Conservation (phyloP, 106 monocot species). For the Iris macrosiphon region DNA sequence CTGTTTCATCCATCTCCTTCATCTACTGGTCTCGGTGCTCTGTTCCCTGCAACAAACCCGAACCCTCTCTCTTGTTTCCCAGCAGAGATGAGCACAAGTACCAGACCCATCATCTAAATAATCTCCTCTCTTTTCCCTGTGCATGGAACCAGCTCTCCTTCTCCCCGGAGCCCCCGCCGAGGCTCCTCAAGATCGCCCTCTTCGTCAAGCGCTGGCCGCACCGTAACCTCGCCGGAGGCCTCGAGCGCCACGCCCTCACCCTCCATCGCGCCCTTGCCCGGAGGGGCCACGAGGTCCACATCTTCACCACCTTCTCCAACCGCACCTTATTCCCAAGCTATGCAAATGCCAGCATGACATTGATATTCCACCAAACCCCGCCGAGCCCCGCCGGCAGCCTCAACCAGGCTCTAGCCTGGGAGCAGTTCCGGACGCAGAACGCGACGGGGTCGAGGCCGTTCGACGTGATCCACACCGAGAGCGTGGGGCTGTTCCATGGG, state of each 20-base stretch:
- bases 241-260: constrained; percentile 79
- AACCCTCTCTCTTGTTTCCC: not conserved
- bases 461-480: constrained; percentile 73
- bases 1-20: constrained; percentile 43
- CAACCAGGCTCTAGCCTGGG: constrained; percentile 66
- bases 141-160: constrained; percentile 69
- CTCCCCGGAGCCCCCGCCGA: constrained; percentile 39
- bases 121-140: constrained; percentile 50
- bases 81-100: not conserved
- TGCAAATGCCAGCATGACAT: not conserved
- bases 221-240: constrained; percentile 56
- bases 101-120: constrained; percentile 16
- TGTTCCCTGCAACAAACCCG: constrained; percentile 6
- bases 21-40: constrained; percentile 42
- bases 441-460: constrained; percentile 28
- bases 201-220: constrained; percentile 83
- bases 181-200: constrained; percentile 63
- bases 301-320: constrained; percentile 57
- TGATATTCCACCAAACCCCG: constrained; percentile 47
- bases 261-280: constrained; percentile 68
- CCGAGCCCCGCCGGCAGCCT: constrained; percentile 56
- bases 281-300: constrained; percentile 67
- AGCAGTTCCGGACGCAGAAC: constrained; percentile 51
- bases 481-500: constrained; percentile 59
- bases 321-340: constrained; percentile 12